Evolutionary conservation across 805 yeast species (phyloP), one percentile per base, ranked within the genome.

Genomic region (Yamadazyma sp.): DNA sequence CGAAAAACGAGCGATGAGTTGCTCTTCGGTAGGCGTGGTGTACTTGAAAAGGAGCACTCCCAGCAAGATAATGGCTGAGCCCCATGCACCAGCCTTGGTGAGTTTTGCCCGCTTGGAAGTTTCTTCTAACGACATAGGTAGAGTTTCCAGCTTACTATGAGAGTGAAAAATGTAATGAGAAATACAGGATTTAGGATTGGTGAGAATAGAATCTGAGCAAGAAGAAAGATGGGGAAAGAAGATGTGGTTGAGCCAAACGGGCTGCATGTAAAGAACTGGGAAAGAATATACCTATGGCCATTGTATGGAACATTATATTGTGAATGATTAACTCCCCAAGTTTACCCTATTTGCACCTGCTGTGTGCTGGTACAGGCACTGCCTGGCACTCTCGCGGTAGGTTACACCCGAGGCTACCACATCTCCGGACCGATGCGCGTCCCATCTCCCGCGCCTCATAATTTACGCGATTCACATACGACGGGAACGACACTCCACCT

Each of bases 11-110:
- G 80, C 77, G 27, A 89, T 72, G 32, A 90, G 60, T 53, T 90
- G 76, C 50, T 88, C 95, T 47, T 86, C 95, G 2, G 90, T 76
- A 3, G 98, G 98, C 0, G 88, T 81, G 0, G 90, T 78, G 58
- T 77, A 84, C 46, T 80, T 83, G 64, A 64, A 82, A 12, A 84
- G 64, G 5, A 85, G 47, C 0, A 80, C 76, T n/a, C 97, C 98
- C 0, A 78, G 51, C 4, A 82, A 86, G 2, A 86, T 67, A 13
- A 88, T 77, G 13, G 78, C 73, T n/a, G 76, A 77, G 7, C 95
- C 89, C 9, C 70, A 70, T 18, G 72, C 68, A 11, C 23, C 38
- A 8, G 38, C 33, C 15, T 26, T 19, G 48, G 70, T 70, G 8
- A 78, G 80, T 43, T 75, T 68, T 3, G 74, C 64, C 84, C 84